Base-by-base conservation (phyloP, 176 grass and related monocot species). In the Zizania latifolia region DNA sequence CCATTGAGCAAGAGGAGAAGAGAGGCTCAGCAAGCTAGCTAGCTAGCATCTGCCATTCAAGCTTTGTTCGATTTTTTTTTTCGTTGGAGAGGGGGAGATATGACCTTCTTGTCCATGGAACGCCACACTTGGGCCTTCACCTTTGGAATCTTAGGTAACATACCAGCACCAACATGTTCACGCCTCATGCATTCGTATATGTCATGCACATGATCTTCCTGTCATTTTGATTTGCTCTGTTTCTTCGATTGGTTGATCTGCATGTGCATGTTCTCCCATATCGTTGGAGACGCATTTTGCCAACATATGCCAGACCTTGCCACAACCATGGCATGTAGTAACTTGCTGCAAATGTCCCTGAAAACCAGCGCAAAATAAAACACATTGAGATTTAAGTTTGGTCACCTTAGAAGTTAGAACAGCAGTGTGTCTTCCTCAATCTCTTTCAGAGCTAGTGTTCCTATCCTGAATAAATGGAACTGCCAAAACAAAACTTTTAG, bases 91-190 rank as follows among this genome's bases (percentile, higher is more conserved):
- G 58, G 23, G 13, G 60, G 59, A 63, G 57, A 72, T n/a, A 97
- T 97, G 94, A 81, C 86, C 35, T 83, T 91, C 65, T 26, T 94
- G 13, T 88, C 85, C 74, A 79, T 89, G 78, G 86, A 92, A 62
- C 88, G 72, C 35, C 84, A 89, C 67, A 90, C 94, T 68, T 98
- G 94, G 94, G 78, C 88, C 61, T 94, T 98, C 91, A 89, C 89
- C 80, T 94, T 98, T 48, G 94, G 94, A 35, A 94, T 98, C 84
- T 32, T 98, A 87, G 94, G 94, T 98, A 90, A 90, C 75, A 41
- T 31, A 23, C n/a, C 11, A 10, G 4, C 57, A 13, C 10, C 50
- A 2, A 5, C 40, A 61, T 76, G 17, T 53, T 19, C 14, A 17
- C 26, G 28, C 0, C 15, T 38, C 16, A 29, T 28, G 8, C 41